Evolutionary conservation across 2,329 filamentous ascomycete genomes (phyloP).

Genomic region (Trichoderma oligosporum): DNA sequence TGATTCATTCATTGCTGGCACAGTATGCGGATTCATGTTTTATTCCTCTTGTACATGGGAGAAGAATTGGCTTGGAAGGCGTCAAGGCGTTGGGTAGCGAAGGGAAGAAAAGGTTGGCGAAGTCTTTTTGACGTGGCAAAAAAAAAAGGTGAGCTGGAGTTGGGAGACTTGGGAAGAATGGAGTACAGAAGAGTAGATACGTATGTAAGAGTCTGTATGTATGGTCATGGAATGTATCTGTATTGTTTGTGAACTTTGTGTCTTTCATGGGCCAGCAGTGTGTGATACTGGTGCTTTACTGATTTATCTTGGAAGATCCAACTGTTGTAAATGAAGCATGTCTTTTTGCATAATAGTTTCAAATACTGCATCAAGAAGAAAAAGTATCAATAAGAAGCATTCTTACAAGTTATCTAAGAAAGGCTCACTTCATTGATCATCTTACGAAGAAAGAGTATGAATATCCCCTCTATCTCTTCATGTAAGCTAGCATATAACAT

Average conservation of each 20-base stretch:
- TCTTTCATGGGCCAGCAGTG: background rate
- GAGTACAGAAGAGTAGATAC: conserved; percentile 7
- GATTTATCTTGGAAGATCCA: conserved; percentile 3
- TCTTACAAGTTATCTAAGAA: too few relatives aligned
- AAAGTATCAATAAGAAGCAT: too few relatives aligned
- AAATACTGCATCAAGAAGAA: too few relatives aligned
- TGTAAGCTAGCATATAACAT: too few relatives aligned
- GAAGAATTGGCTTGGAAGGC: conserved; percentile 11
- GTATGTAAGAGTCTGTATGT: conserved; percentile 15
- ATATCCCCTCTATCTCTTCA: too few relatives aligned
- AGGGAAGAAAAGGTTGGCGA: background rate
- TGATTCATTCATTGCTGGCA: background rate
- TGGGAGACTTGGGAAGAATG: background rate
- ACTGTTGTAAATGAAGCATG: too few relatives aligned
- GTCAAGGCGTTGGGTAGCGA: conserved; percentile 17
- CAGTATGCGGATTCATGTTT: background rate
- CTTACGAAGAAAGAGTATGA: too few relatives aligned
- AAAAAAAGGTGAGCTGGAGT: background rate
- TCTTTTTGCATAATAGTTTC: too few relatives aligned
- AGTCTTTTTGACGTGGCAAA: background rate
- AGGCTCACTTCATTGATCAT: too few relatives aligned
- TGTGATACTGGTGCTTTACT: background rate
- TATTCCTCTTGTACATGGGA: background rate
- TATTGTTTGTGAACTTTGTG: background rate
- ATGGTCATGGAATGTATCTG: conserved; percentile 14